Evolutionary conservation across 257 asterid genomes (phyloP).

Genomic region (Plantago elongata): DNA sequence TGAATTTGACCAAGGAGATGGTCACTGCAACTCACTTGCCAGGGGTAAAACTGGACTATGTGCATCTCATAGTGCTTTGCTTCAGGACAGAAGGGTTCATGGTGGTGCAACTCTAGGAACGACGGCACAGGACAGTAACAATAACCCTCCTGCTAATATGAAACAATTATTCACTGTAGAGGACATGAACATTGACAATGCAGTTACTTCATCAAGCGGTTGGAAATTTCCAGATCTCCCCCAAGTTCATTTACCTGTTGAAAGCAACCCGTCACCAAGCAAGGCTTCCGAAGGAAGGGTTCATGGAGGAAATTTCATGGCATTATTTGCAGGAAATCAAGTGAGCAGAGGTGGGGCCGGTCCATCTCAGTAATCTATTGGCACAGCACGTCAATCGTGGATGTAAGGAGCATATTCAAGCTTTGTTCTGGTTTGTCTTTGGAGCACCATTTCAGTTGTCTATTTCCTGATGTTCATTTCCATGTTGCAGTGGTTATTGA

Average conservation of each 20-base stretch:
- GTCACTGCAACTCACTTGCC: constrained; percentile 61
- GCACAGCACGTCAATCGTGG: constrained; percentile 43
- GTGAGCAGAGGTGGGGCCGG: constrained; percentile 28
- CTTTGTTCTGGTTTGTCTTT: constrained; percentile 14
- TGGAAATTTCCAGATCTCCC: constrained; percentile 26
- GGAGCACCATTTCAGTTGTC: constrained; percentile 14
- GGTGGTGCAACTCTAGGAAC: constrained; percentile 68
- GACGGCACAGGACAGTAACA: constrained; percentile 34
- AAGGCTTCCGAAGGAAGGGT: constrained; percentile 87
- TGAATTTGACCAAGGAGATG: constrained; percentile 56
- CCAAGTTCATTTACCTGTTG: constrained; percentile 29
- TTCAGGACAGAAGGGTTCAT: constrained; percentile 84
- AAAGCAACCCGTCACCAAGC: constrained; percentile 25
- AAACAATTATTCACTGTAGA: constrained; percentile 32
- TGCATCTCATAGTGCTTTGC: constrained; percentile 62
- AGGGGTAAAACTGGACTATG: constrained; percentile 76
- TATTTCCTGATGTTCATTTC: constrained; percentile 19
- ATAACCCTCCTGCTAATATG: constrained; percentile 26
- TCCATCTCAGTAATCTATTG: constrained; percentile 35
- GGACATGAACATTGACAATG: constrained; percentile 31
- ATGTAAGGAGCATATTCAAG: constrained; percentile 32
- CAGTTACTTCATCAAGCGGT: constrained; percentile 24
- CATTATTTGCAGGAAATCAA: constrained; percentile 38
- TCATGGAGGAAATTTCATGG: constrained; percentile 86
- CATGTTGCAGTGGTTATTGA: constrained; percentile 23